Percentiles rank a stretch among this genome's conserved stretches.
Evolutionary conservation across 2,329 filamentous ascomycete species (phyloP).

Genomic region (Penicillium sp.): DNA sequence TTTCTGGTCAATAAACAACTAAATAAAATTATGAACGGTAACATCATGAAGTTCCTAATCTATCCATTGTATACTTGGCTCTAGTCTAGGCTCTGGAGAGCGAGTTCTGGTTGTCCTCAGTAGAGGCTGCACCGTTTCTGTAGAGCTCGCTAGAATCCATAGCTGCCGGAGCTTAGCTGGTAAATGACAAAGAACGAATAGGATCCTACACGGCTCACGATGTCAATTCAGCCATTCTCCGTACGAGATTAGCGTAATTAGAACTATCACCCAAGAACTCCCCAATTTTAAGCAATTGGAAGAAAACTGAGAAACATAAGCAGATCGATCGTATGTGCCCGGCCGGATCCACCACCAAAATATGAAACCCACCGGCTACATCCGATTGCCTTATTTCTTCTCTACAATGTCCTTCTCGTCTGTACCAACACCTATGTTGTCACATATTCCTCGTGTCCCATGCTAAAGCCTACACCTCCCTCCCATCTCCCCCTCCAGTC

Average conservation of each 20-base stretch:
- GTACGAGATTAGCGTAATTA: background rate
- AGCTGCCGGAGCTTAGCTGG: background rate
- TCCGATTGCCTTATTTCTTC: slow-evolving; percentile 10
- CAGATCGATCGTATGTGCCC: background rate
- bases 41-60: background rate
- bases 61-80: background rate
- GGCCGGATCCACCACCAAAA: slow-evolving; percentile 8
- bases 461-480: slow-evolving; percentile 29
- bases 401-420: slow-evolving; percentile 18
- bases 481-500: slow-evolving; percentile 22
- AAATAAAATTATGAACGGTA: background rate
- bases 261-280: background rate
- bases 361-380: slow-evolving; percentile 9
- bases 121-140: background rate
- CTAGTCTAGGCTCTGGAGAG: too few relatives aligned
- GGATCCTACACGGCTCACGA: background rate
- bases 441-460: slow-evolving; percentile 18
- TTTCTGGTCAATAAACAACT: too few relatives aligned
- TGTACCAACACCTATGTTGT: slow-evolving; percentile 9
- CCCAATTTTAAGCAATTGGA: too few relatives aligned
- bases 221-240: background rate
- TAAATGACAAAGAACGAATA: background rate
- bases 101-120: background rate
- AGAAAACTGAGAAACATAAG: background rate
- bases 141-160: background rate